phyloP scores from a whole-genome alignment of 73 alveolate species.

The Paramecium pentaurelia region DNA sequence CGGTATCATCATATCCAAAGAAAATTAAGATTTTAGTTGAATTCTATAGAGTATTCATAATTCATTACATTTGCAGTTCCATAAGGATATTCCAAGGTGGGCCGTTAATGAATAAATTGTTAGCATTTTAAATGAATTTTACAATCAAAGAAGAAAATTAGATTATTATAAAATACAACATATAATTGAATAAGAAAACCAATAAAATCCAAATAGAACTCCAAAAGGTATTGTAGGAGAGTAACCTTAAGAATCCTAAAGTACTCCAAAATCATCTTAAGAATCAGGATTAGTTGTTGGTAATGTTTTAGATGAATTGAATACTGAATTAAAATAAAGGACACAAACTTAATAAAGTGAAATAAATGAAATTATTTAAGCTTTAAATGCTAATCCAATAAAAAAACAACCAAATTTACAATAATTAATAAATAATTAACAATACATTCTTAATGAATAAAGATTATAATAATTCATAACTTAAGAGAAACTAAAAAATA shows the following conservation, averaged over 20 bases:
- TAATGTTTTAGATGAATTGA: neutral
- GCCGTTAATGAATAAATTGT: constrained; percentile 10
- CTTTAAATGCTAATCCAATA: neutral
- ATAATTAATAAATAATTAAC: neutral
- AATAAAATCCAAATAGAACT: neutral
- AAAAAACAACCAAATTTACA: neutral
- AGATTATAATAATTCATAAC: neutral
- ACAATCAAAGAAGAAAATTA: neutral
- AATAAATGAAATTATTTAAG: neutral
- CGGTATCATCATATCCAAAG: neutral
- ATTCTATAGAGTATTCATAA: neutral
- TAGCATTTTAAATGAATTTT: neutral
- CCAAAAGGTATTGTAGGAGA: constrained; percentile 20
- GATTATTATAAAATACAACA: neutral
- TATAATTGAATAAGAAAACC: neutral
- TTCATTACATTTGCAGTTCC: neutral
- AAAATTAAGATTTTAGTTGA: neutral
- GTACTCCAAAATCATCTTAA: neutral
- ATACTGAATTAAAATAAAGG: neutral
- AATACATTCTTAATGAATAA: neutral
- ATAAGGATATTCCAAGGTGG: neutral
- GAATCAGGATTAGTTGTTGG: neutral
- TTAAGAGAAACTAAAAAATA: neutral
- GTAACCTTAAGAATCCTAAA: neutral
- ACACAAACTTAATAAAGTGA: neutral